A percentile compares a stretch with the other conserved stretches of the same genome.
These are phyloP conservation scores for Suhomyces ambrosiae DNA, from an alignment of 1,139 yeast species.

Conservation along the genomic window DNA sequence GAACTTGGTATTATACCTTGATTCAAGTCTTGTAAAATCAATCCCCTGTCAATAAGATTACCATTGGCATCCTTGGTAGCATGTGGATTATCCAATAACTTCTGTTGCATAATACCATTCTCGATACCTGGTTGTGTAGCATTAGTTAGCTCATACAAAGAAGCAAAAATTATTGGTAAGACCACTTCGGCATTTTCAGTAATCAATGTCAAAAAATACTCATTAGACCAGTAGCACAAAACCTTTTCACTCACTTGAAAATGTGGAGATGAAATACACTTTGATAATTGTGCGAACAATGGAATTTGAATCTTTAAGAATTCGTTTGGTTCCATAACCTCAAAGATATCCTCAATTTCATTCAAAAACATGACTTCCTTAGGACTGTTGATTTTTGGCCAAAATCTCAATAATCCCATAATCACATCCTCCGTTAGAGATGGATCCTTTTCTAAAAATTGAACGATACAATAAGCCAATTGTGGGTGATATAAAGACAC, in stretches of 20 bases:
- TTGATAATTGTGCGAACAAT: slow-evolving; percentile 87
- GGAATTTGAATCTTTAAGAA: slow-evolving; percentile 93
- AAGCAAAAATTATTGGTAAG: slow-evolving; percentile 87
- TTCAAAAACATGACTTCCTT: slow-evolving; percentile 95
- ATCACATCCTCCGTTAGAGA: slow-evolving; percentile 89
- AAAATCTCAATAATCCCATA: slow-evolving; percentile 86
- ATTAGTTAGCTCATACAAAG: slow-evolving; percentile 80
- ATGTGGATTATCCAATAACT: slow-evolving; percentile 42
- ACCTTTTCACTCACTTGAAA: slow-evolving; percentile 98
- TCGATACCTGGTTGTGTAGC: slow-evolving; percentile 53
- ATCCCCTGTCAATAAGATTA: slow-evolving; percentile 44
- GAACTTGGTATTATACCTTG: slow-evolving; percentile 24
- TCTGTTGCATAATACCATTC: slow-evolving; percentile 50
- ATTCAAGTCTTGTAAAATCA: slow-evolving; percentile 30
- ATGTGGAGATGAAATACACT: slow-evolving; percentile 93
- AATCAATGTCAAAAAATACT: slow-evolving; percentile 84
- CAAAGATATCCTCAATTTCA: slow-evolving; percentile 95
- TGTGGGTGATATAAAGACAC: slow-evolving; percentile 93
- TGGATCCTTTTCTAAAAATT: slow-evolving; percentile 93
- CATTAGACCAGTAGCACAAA: slow-evolving; percentile 91
- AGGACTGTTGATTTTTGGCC: slow-evolving; percentile 97
- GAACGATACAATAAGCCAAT: slow-evolving; percentile 94
- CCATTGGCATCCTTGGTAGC: slow-evolving; percentile 51
- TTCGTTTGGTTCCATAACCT: slow-evolving; percentile 92
- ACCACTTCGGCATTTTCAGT: slow-evolving; percentile 92